phyloP scores from a whole-genome alignment of 1,284 basidiomycete genomes.

The Cryptococcus neoformans region DNA sequence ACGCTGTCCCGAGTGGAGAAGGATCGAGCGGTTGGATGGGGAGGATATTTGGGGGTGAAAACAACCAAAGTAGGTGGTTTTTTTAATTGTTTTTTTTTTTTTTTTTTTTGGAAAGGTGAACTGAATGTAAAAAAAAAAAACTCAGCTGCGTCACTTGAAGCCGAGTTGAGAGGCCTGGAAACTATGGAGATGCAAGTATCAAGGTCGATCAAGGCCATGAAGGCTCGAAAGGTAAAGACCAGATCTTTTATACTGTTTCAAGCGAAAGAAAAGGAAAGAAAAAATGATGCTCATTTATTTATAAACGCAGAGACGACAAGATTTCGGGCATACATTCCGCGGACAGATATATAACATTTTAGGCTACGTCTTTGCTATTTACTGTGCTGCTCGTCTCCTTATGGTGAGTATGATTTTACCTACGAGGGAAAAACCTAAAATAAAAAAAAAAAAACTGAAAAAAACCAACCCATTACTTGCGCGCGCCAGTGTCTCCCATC shows the following conservation, averaged over 20 bases:
- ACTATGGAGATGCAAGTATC: slow-evolving; percentile 43
- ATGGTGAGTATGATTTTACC: slow-evolving; percentile 30
- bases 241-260: background rate
- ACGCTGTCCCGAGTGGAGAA: slow-evolving; percentile 5
- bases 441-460: too few relatives aligned
- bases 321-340: slow-evolving; percentile 39
- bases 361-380: slow-evolving; percentile 45
- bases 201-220: slow-evolving; percentile 38
- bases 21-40: slow-evolving; percentile 32
- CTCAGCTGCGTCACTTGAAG: slow-evolving; percentile 20
- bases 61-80: slow-evolving; percentile 21
- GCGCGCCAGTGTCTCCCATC: slow-evolving; percentile 46
- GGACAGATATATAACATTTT: slow-evolving; percentile 41
- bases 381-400: slow-evolving; percentile 45
- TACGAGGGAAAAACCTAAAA: too few relatives aligned
- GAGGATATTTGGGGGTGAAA: slow-evolving; percentile 38
- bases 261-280: too few relatives aligned
- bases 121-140: too few relatives aligned
- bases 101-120: too few relatives aligned
- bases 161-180: slow-evolving; percentile 43
- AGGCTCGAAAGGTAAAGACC: slow-evolving; percentile 31
- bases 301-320: slow-evolving; percentile 34
- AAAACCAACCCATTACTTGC: too few relatives aligned
- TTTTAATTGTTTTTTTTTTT: background rate
- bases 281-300: background rate